These are phyloP conservation scores for Carex parvula DNA, from an alignment of 176 grass and related monocot genomes.

Conservation along the genomic window DNA sequence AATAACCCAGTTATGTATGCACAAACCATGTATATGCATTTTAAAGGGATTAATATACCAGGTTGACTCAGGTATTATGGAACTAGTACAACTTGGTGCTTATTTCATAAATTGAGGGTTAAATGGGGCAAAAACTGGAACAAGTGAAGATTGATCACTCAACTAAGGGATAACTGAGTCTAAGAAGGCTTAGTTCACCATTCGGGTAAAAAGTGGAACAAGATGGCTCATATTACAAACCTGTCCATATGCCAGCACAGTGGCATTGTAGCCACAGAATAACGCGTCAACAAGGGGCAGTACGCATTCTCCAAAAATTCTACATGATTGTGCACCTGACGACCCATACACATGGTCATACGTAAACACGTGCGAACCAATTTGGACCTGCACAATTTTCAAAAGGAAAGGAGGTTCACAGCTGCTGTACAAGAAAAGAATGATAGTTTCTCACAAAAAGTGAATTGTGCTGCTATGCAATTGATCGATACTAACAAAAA, in stretches of 20 bases:
- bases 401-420: slow-evolving; percentile 20
- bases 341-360: slow-evolving; percentile 79
- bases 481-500: no score
- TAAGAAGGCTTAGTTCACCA: not conserved
- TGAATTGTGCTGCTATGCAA: no score
- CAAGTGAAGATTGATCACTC: not conserved
- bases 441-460: no score
- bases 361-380: slow-evolving; percentile 70
- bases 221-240: slow-evolving; percentile 26
- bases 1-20: not conserved
- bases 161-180: not conserved
- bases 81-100: not conserved
- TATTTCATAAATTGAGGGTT: not conserved
- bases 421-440: not conserved
- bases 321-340: slow-evolving; percentile 42
- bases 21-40: slow-evolving; percentile 10
- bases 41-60: slow-evolving; percentile 9
- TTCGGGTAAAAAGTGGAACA: not conserved
- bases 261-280: slow-evolving; percentile 87
- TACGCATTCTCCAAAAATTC: slow-evolving; percentile 74
- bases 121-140: not conserved
- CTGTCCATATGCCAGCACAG: slow-evolving; percentile 95
- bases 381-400: slow-evolving; percentile 50
- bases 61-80: not conserved
- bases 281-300: slow-evolving; percentile 61